phyloP scores from a whole-genome alignment of 129 eudicot genomes.

The Centrapalus pauciflorus region DNA sequence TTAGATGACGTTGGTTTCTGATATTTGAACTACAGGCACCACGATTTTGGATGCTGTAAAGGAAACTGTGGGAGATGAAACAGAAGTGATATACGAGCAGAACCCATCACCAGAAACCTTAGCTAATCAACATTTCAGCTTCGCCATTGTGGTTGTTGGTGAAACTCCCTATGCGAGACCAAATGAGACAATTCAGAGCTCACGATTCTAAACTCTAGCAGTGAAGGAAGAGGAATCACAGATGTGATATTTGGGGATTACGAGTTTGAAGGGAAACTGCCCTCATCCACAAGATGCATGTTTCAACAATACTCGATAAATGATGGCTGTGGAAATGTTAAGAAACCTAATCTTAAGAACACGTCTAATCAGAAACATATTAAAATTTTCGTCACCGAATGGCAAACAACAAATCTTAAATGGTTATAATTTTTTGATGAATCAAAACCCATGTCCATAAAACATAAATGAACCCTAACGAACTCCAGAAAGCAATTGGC shows the following conservation, averaged over 20 bases:
- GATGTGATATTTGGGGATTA: too few relatives aligned
- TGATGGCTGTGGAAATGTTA: too few relatives aligned
- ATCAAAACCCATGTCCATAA: too few relatives aligned
- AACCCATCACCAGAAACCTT: constrained; percentile 47
- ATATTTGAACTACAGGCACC: constrained; percentile 37
- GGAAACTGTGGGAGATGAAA: constrained; percentile 34
- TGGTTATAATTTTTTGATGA: too few relatives aligned
- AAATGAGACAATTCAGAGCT: constrained; percentile 49
- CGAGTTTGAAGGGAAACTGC: constrained; percentile 42
- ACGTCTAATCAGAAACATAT: too few relatives aligned
- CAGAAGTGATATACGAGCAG: constrained; percentile 38
- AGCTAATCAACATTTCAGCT: constrained; percentile 36
- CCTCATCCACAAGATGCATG: constrained; percentile 1
- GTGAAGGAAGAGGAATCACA: constrained; percentile 60
- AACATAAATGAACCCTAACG: too few relatives aligned
- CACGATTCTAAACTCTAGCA: constrained; percentile 56
- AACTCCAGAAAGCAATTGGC: too few relatives aligned
- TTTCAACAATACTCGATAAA: neutral
- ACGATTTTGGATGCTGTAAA: constrained; percentile 48
- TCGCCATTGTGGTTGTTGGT: constrained; percentile 60
- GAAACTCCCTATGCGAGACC: constrained; percentile 52
- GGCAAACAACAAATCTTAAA: too few relatives aligned
- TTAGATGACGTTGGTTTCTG: neutral
- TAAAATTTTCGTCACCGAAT: too few relatives aligned
- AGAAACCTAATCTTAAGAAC: too few relatives aligned